These are phyloP conservation scores for Blastosporella zonata DNA, from an alignment of 1,284 basidiomycete species.

Conservation along the genomic window DNA sequence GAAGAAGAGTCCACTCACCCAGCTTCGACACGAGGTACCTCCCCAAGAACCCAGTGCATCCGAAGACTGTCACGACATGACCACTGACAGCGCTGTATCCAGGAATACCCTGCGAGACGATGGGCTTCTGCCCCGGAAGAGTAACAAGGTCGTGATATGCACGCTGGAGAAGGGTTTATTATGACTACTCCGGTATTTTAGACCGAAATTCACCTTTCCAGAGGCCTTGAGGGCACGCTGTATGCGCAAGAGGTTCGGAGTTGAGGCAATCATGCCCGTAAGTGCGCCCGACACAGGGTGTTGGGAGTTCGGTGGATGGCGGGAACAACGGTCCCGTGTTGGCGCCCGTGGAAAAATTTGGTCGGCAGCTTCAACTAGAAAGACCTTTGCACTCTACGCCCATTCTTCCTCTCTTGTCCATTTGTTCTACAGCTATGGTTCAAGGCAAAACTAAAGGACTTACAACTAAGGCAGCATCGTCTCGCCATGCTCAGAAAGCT, in stretches of 20 bases:
- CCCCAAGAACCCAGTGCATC: slow-evolving; percentile 94
- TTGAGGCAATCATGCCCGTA: slow-evolving; percentile 45
- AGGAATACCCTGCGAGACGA: slow-evolving; percentile 74
- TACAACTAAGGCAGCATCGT: slow-evolving; percentile 43
- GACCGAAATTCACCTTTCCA: slow-evolving; percentile 38
- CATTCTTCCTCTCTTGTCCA: not conserved
- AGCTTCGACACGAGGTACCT: slow-evolving; percentile 93
- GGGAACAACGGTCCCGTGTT: slow-evolving; percentile 24
- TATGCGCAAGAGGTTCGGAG: slow-evolving; percentile 45
- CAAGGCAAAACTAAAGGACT: slow-evolving; percentile 71
- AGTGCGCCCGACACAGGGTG: slow-evolving; percentile 25
- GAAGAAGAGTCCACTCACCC: slow-evolving; percentile 47
- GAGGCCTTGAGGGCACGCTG: slow-evolving; percentile 43
- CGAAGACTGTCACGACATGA: slow-evolving; percentile 95
- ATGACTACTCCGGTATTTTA: not conserved
- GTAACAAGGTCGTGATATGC: slow-evolving; percentile 67
- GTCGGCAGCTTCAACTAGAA: too few species aligned
- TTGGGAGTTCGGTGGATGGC: slow-evolving; percentile 37
- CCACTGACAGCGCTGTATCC: slow-evolving; percentile 88
- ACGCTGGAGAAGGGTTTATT: slow-evolving; percentile 43
- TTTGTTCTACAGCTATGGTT: slow-evolving; percentile 32
- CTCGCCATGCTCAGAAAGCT: slow-evolving; percentile 58
- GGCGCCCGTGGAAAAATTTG: slow-evolving; percentile 29
- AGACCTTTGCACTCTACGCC: not conserved
- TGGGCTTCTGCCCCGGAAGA: slow-evolving; percentile 60